Conservation (phyloP, 169 alveolate genomes). For the Cryptosporidium canis region DNA sequence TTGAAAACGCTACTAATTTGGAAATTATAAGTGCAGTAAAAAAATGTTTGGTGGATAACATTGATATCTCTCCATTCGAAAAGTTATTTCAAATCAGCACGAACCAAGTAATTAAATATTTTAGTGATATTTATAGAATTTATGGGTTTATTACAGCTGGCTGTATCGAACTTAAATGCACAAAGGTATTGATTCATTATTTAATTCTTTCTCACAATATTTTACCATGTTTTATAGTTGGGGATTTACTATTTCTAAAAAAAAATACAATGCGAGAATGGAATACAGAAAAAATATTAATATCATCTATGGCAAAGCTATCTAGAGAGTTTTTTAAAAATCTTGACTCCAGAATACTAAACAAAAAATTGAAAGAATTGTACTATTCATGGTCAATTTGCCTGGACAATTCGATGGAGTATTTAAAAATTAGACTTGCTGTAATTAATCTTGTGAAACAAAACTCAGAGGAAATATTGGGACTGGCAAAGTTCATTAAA, state of each 20-base stretch:
- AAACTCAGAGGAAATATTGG: background rate
- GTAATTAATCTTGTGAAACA: background rate
- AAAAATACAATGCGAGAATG: background rate
- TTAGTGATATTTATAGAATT: conserved; percentile 25
- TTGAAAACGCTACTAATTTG: background rate
- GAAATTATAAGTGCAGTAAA: background rate
- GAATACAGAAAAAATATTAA: conserved; percentile 63
- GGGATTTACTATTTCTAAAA: conserved; percentile 19
- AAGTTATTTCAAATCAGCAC: background rate
- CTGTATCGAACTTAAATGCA: conserved; percentile 5
- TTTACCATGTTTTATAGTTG: conserved; percentile 44
- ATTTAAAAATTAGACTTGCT: conserved; percentile 10
- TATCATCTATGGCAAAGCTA: conserved; percentile 31
- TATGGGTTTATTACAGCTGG: conserved; percentile 23
- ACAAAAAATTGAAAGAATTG: background rate
- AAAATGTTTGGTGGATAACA: background rate
- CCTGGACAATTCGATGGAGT: conserved; percentile 9
- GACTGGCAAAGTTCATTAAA: background rate
- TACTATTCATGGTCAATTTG: conserved; percentile 27
- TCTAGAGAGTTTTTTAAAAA: conserved; percentile 1
- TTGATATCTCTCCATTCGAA: background rate
- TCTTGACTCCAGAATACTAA: background rate
- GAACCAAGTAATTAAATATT: background rate
- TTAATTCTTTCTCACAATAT: conserved; percentile 6
- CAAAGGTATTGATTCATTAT: background rate